Evolutionary conservation across 2,329 filamentous ascomycete genomes (phyloP).

Genomic region (Xylariales sp.): DNA sequence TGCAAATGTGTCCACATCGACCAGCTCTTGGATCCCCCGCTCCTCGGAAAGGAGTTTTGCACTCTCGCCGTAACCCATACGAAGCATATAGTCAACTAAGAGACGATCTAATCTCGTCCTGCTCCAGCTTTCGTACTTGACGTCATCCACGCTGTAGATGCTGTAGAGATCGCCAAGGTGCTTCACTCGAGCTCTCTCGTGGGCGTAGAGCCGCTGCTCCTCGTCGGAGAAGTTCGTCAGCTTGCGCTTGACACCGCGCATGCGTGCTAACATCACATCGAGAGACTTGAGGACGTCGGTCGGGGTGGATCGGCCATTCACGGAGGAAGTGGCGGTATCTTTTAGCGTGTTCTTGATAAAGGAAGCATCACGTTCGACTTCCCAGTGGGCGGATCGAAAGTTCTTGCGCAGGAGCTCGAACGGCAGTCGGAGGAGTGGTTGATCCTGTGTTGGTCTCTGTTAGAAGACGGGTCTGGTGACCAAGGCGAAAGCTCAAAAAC

Average conservation of each 20-base stretch:
- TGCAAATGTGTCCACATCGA: constrained; percentile 85
- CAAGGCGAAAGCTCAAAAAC: constrained; percentile 1
- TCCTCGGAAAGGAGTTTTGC: constrained; percentile 71
- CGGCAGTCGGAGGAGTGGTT: constrained; percentile 88
- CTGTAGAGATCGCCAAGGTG: constrained; percentile 79
- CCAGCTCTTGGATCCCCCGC: constrained; percentile 72
- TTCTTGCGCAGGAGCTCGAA: constrained; percentile 92
- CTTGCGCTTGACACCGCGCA: constrained; percentile 86
- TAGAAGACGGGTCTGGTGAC: constrained; percentile 1
- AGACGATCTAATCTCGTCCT: constrained; percentile 75
- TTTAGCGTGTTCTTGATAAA: constrained; percentile 57
- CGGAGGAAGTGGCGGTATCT: constrained; percentile 62
- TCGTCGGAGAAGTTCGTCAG: constrained; percentile 73
- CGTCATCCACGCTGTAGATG: constrained; percentile 79
- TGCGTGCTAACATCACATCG: constrained; percentile 78
- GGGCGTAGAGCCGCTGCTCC: constrained; percentile 70
- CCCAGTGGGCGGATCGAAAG: constrained; percentile 79
- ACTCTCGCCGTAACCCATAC: constrained; percentile 76
- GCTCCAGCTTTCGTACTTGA: constrained; percentile 91
- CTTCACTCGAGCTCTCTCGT: constrained; percentile 70
- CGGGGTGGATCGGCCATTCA: constrained; percentile 57
- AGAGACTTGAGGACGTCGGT: constrained; percentile 75
- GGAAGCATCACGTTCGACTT: constrained; percentile 67
- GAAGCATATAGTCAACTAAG: constrained; percentile 86
- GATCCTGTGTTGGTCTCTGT: constrained; percentile 58